Percentiles rank a stretch among this genome's conserved stretches.
Conservation (phyloP, 164 flowering plant species). For the Magnolia officinalis region DNA sequence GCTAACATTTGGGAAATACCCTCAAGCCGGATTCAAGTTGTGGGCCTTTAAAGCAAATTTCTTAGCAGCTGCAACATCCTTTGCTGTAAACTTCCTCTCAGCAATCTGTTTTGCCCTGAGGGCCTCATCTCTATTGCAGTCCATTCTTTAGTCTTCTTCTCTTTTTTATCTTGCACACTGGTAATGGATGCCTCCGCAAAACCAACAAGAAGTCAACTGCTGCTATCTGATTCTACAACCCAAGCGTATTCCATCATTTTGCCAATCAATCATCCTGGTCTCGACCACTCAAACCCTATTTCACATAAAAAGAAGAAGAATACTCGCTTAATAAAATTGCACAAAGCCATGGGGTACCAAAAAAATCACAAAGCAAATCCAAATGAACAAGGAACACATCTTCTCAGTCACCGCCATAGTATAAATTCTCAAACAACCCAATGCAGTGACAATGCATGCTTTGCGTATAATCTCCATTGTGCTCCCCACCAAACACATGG, state of each 20-base stretch:
- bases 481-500: neutral
- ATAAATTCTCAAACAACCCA: neutral
- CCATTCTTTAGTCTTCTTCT: constrained; percentile 39
- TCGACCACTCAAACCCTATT: constrained; percentile 13
- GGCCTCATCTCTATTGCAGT: constrained; percentile 85
- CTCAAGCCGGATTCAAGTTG: constrained; percentile 60
- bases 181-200: neutral
- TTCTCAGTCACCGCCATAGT: neutral
- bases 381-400: neutral
- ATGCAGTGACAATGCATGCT: neutral
- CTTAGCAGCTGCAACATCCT: constrained; percentile 60
- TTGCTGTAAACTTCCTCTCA: constrained; percentile 55
- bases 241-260: constrained; percentile 12
- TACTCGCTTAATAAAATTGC: neutral
- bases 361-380: neutral
- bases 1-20: constrained; percentile 67
- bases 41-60: constrained; percentile 78
- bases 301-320: constrained; percentile 1
- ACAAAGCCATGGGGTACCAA: neutral
- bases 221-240: constrained; percentile 13
- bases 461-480: neutral
- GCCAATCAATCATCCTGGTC: constrained; percentile 1
- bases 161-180: neutral
- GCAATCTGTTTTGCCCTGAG: constrained; percentile 67
- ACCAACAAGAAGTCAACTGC: constrained; percentile 19